Base-by-base conservation (phyloP, 495 filamentous ascomycete genomes). In the Xylaria nigripes region DNA sequence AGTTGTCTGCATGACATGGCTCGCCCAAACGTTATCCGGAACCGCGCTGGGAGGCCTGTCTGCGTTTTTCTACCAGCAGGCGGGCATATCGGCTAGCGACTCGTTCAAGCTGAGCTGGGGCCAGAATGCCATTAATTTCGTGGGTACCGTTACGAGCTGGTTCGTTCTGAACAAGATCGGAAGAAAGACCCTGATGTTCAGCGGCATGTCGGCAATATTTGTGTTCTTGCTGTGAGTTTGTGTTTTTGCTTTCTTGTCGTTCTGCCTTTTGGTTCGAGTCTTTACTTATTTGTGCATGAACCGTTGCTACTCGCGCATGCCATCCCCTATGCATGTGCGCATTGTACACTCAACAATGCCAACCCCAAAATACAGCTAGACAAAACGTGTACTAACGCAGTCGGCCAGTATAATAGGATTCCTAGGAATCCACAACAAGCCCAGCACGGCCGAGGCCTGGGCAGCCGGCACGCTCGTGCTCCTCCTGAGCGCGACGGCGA, bases 11-110 rank as follows among this genome's bases (percentile, higher is more conserved):
- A 73, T 82, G 62, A 73, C 77, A 50, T 91, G 85, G 84, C 72
- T 81, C 7, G 83, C 87, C 27, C 87, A 90, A 66, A 81, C 82
- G 16, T 68, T 89, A 16, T 83, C 76, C 48, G 87, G 86, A 10
- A 84, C 83, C 51, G 77, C 81, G 1, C 80, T 91, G 65, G 82
- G 81, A 48, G 82, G 82, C 38, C 87, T 85, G 61, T 82, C 78
- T 10, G 82, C 83, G 27, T 85, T 86, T 57, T 86, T 89, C 65
- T 77, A 83, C 62, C 70, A 83, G 57, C 78, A 82, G 57, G 86
- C 86, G 3, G 87, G 86, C 2, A 72, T 89, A 15, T 65, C 64
- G 13, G 69, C 75, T 42, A 70, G 83, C 3, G 85, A 85, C 61
- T 70, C 71, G 40, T 60, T 78, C 57, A 72, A 68, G 61, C 63